These are phyloP conservation scores for Huntiella omanensis DNA, from an alignment of 2,329 filamentous ascomycete species.

Conservation along the genomic window DNA sequence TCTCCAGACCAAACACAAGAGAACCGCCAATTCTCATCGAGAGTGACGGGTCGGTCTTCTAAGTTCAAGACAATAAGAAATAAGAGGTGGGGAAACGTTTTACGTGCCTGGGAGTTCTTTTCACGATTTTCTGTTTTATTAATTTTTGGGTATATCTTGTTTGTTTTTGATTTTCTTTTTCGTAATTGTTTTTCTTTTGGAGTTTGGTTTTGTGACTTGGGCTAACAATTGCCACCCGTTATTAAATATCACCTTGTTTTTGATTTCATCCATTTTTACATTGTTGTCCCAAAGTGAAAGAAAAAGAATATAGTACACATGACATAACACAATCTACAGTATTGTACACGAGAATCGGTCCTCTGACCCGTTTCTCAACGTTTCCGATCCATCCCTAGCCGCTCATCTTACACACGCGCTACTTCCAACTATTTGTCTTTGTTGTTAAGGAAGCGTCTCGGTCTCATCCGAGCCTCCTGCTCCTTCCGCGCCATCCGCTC, in stretches of 20 bases:
- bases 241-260: conserved; percentile 1
- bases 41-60: conserved; percentile 86
- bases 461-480: conserved; percentile 19
- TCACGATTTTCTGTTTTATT: neutral
- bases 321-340: conserved; percentile 10
- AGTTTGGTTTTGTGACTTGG: neutral
- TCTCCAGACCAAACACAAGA: conserved; percentile 87
- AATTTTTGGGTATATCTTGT: neutral
- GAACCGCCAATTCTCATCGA: conserved; percentile 92
- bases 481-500: conserved; percentile 19
- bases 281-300: neutral
- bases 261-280: neutral
- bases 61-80: neutral
- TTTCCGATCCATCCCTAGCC: neutral
- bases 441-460: conserved; percentile 10
- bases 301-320: conserved; percentile 7
- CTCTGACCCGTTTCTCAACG: neutral
- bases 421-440: too few species aligned
- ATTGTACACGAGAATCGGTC: conserved; percentile 10
- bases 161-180: too few species aligned
- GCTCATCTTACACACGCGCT: neutral
- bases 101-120: neutral
- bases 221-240: neutral
- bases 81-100: neutral
- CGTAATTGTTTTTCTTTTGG: neutral